These are phyloP conservation scores for Cordyceps tenuipes DNA, from an alignment of 2,329 filamentous ascomycete genomes.

Conservation along the genomic window DNA sequence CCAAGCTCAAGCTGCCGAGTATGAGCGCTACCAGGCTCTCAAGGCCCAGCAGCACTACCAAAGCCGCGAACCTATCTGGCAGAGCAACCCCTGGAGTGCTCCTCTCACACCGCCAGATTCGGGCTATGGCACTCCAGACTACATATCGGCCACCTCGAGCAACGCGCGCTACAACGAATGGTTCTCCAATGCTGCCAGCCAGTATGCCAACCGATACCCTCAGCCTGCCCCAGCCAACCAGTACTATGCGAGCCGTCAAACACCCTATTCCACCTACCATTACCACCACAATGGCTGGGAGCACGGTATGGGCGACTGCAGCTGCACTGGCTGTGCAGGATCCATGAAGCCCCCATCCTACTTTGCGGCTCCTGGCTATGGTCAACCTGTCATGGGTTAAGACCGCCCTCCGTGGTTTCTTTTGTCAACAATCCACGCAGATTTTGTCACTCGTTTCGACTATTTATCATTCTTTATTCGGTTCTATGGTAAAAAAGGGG, in stretches of 20 bases:
- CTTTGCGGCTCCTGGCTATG: constrained; percentile 40
- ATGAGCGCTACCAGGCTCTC: constrained; percentile 38
- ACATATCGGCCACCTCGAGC: constrained; percentile 46
- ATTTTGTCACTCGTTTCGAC: constrained; percentile 17
- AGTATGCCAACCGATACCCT: constrained; percentile 38
- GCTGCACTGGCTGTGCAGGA: constrained; percentile 37
- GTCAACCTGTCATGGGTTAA: constrained; percentile 49
- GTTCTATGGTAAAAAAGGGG: constrained; percentile 20
- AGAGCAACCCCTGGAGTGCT: constrained; percentile 37
- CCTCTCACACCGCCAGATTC: constrained; percentile 53
- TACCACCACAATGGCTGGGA: constrained; percentile 40
- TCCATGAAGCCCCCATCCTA: constrained; percentile 40
- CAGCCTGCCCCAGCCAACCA: constrained; percentile 32
- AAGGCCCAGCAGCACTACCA: constrained; percentile 38
- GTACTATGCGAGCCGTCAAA: constrained; percentile 36
- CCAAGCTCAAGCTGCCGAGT: constrained; percentile 48
- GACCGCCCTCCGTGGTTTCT: constrained; percentile 18
- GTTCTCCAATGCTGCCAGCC: constrained; percentile 39
- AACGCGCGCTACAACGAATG: constrained; percentile 51
- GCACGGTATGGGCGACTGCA: constrained; percentile 40
- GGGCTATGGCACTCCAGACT: constrained; percentile 53
- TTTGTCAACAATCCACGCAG: constrained; percentile 11
- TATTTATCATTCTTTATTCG: constrained; percentile 11
- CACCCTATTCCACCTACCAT: constrained; percentile 37
- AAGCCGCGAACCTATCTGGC: constrained; percentile 37